Conservation (phyloP, 164 flowering plant species). For the Piper longum region DNA sequence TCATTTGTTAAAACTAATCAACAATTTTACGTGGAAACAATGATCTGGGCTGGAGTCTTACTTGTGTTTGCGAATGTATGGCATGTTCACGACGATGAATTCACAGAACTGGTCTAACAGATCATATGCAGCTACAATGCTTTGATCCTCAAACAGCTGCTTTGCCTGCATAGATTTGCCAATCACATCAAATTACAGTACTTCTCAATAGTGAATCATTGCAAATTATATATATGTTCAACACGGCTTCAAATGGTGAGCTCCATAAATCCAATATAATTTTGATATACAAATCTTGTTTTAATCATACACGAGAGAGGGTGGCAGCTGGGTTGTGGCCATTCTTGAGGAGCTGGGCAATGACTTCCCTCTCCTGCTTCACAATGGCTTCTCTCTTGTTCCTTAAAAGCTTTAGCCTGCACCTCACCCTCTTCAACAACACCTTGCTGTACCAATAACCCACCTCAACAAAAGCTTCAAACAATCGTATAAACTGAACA, state of each 20-base stretch:
- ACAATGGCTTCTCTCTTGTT: constrained; percentile 47
- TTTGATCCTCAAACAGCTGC: constrained; percentile 49
- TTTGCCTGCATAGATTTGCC: constrained; percentile 35
- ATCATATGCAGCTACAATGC: constrained; percentile 32
- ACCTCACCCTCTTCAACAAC: constrained; percentile 39
- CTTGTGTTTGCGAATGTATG: constrained; percentile 64
- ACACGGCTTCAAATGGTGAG: not conserved
- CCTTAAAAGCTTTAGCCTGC: constrained; percentile 55
- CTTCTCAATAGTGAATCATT: too few relatives aligned
- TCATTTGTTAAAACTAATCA: not conserved
- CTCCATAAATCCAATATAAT: too few relatives aligned
- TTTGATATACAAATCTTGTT: not conserved
- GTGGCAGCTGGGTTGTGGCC: constrained; percentile 37
- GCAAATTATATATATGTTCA: too few relatives aligned
- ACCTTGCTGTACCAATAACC: constrained; percentile 39
- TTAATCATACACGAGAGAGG: constrained; percentile 28
- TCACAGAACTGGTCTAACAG: constrained; percentile 54
- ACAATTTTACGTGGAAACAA: not conserved
- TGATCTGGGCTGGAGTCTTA: constrained; percentile 6
- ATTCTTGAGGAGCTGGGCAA: constrained; percentile 42
- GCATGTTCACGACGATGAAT: constrained; percentile 32
- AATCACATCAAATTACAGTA: not conserved
- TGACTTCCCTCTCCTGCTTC: constrained; percentile 37
- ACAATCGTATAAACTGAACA: not conserved
- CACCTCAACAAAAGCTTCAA: not conserved